Evolutionary conservation across 129 eudicot genomes (phyloP).

Genomic region (Solidago caesia): DNA sequence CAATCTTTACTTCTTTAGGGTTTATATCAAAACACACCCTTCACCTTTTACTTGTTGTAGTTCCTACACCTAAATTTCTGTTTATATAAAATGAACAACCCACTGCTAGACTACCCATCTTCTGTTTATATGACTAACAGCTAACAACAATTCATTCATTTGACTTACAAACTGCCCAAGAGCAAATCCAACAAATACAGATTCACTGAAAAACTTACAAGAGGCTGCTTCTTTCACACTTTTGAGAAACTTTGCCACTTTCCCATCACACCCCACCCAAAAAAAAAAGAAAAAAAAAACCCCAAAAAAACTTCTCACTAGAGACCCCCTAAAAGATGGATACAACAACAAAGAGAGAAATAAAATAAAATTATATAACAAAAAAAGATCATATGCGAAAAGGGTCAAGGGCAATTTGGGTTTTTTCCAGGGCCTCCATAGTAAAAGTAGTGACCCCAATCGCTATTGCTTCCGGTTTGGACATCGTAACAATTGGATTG

Average conservation of each 20-base stretch:
- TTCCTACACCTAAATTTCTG: constrained; percentile 14
- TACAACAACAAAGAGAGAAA: constrained; percentile 21
- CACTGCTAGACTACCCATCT: not conserved
- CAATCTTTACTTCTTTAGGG: not conserved
- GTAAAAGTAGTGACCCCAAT: constrained; percentile 88
- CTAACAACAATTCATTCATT: constrained; percentile 36
- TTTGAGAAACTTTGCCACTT: constrained; percentile 62
- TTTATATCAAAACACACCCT: constrained; percentile 13
- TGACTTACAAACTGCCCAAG: constrained; percentile 36
- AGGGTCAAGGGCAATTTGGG: constrained; percentile 61
- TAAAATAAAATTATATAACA: constrained; percentile 38
- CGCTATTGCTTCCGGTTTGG: constrained; percentile 74
- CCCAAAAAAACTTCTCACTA: constrained; percentile 60
- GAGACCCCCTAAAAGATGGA: constrained; percentile 39
- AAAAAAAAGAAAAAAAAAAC: constrained; percentile 1
- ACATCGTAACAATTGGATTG: constrained; percentile 89
- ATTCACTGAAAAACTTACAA: constrained; percentile 44
- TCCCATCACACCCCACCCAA: constrained; percentile 37
- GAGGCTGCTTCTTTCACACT: constrained; percentile 60
- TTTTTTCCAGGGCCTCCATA: constrained; percentile 94
- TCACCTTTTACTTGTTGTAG: constrained; percentile 19
- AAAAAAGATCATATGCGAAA: constrained; percentile 16
- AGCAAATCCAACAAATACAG: constrained; percentile 37
- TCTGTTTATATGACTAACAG: constrained; percentile 24
- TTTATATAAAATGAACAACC: not conserved